Evolutionary conservation across 805 yeast genomes (phyloP).

Genomic region (Lachancea lanzarotensis): DNA sequence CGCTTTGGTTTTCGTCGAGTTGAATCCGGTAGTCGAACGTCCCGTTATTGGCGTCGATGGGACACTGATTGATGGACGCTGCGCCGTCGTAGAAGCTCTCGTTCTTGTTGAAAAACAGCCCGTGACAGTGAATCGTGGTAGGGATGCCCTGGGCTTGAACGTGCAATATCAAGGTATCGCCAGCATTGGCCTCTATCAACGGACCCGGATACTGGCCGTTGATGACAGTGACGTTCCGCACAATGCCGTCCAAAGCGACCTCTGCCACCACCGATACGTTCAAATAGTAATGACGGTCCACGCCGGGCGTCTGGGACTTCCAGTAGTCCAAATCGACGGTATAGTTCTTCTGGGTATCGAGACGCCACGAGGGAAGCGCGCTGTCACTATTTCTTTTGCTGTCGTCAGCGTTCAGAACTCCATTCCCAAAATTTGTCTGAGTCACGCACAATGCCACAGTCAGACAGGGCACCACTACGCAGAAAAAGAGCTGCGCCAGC

Average conservation of each 20-base stretch:
- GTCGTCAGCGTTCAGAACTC: neutral
- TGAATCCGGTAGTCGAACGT: constrained; percentile 39
- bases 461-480: neutral
- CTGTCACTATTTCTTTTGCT: neutral
- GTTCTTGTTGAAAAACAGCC: constrained; percentile 35
- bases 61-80: constrained; percentile 44
- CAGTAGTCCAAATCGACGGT: constrained; percentile 18
- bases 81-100: constrained; percentile 49
- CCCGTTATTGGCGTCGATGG: constrained; percentile 37
- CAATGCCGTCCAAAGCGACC: constrained; percentile 29
- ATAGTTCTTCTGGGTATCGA: constrained; percentile 24
- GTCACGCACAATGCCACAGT: constrained; percentile 1
- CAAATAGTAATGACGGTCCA: constrained; percentile 22
- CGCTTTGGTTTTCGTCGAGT: constrained; percentile 36
- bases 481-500: neutral
- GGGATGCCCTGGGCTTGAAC: constrained; percentile 38
- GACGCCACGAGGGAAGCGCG: constrained; percentile 20
- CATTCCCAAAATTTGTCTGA: neutral
- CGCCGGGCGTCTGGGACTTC: constrained; percentile 16
- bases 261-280: constrained; percentile 17
- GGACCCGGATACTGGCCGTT: constrained; percentile 47
- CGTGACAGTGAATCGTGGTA: constrained; percentile 48
- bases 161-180: constrained; percentile 40
- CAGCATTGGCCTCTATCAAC: constrained; percentile 37
- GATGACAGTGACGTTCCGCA: constrained; percentile 31